Evolutionary conservation across 257 asterid species (phyloP), one percentile per base, ranked within the genome.

Genomic region (Thymus mandschuricus): DNA sequence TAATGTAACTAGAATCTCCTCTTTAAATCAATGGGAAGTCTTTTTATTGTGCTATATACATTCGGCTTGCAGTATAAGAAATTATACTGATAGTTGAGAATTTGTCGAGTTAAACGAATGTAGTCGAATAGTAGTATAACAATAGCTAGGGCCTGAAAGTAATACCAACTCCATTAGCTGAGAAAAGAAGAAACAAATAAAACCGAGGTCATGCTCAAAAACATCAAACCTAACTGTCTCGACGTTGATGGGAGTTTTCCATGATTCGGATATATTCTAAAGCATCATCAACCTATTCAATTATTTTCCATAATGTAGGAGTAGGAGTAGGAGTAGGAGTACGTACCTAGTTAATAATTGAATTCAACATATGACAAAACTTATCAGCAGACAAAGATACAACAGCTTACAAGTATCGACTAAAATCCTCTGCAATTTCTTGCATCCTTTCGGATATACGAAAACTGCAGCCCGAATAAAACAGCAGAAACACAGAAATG

Each of bases 311-410:
- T 38, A 30, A 6, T 59, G 46, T 64, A 28, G 66, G 21, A 21
- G 21, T 21, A 21, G 21, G 21, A 21, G 21, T 21, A 21, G 21
- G 21, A 21, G 21, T 21, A 21, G 21, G 21, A 21, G 21, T 21
- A 64, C 29, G 61, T 58, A 35, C 10, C 62, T 64, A 55, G 52
- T 61, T 74, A 64, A 79, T 60, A 76, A 54, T 69, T 45, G 69
- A 54, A 30, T 62, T 55, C n/a, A 0, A n/a, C 64, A 45, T 52
- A 29, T 44, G 76, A 51, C 70, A 75, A 75, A 74, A 27, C 58
- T 64, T 61, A 69, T 76, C 77, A 72, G 69, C 83, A 60, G 65
- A 73, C 77, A 79, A 72, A 69, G 79, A 82, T 81, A 75, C 79
- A 31, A 8, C 12, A 8, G 38, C 27, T 6, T 40, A 11, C 21